Evolutionary conservation across 768 basidiomycete species (phyloP), one percentile per base, ranked within the genome.

Genomic region (Russula sp.): DNA sequence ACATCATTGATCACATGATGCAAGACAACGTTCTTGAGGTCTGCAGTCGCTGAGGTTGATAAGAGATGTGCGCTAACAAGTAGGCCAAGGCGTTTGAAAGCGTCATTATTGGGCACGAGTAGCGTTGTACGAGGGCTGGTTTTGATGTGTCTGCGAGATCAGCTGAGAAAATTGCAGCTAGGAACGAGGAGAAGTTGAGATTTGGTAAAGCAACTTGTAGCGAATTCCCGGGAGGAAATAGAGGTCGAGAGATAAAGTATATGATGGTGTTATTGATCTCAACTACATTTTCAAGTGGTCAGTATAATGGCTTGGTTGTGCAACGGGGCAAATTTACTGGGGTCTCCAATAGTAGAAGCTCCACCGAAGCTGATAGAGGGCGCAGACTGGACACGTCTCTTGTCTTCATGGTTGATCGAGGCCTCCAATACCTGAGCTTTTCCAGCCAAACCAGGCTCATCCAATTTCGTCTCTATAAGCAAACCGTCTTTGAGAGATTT

Each of bases 61-160:
- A 98, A 84, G 13, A 99, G 84, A 74, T 98, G 93, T 18, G 82
- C 83, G 76, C 91, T 94, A 66, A 92, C 88, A 50, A 99, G 83
- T 59, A 80, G 71, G 6, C 97, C 97, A 7, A 98, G 82, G 9
- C 86, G 83, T 66, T 86, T 83, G 78, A 97, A 99, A 0, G 94
- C 97, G n/a, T 77, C 73, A 71, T 99, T 99, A 51, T 83, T 86
- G 10, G 97, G 97, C 38, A 97, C 86, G 46, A 99, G 82, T 63
- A 94, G 82, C 3, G 94, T 89, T 0, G 88, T 87, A 9, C 83
- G 84, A 5, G 90, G 87, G 26, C 82, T 82, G 24, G 71, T 79
- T 71, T 84, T 81, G 63, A 93, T 76, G 76, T 79, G 36, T 90
- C 85, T 10, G 92, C 90, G 54, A 98, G 82, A 13, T 84, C 84